Percentiles rank a stretch among this genome's conserved stretches.
phyloP scores from a whole-genome alignment of 2,329 filamentous ascomycete species.

The Claviceps sp. region DNA sequence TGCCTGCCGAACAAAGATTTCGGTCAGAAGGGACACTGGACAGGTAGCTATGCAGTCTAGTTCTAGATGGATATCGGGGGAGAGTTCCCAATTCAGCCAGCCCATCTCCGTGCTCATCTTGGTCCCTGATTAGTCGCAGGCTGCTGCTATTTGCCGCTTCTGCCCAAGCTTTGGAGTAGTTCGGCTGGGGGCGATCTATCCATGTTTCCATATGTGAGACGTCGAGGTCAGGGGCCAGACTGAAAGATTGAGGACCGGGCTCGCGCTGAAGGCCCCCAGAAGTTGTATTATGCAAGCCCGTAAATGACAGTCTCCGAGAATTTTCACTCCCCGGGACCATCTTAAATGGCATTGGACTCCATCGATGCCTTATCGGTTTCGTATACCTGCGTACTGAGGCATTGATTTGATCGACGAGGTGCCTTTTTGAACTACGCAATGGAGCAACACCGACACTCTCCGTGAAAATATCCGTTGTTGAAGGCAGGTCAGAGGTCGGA shows the following conservation, averaged over 20 bases:
- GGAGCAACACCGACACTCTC: constrained; percentile 47
- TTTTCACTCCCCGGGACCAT: constrained; percentile 49
- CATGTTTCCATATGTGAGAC: background rate
- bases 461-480: constrained; percentile 37
- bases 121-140: constrained; percentile 36
- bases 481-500: background rate
- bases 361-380: constrained; percentile 37
- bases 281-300: constrained; percentile 31
- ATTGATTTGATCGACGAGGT: constrained; percentile 34
- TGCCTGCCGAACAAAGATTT: constrained; percentile 37
- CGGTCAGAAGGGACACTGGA: constrained; percentile 36
- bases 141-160: constrained; percentile 22
- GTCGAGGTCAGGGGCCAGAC: background rate
- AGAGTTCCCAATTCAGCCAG: constrained; percentile 45
- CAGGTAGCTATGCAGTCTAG: constrained; percentile 37
- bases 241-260: background rate
- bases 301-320: constrained; percentile 34
- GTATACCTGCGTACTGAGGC: constrained; percentile 29
- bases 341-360: constrained; percentile 51
- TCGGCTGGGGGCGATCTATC: constrained; percentile 34
- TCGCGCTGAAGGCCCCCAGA: constrained; percentile 35
- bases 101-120: constrained; percentile 52
- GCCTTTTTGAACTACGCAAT: constrained; percentile 32
- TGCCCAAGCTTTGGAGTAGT: constrained; percentile 25
- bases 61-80: constrained; percentile 38